Evolutionary conservation across 148 eudicot species (phyloP).

Genomic region (Cornus suecica): DNA sequence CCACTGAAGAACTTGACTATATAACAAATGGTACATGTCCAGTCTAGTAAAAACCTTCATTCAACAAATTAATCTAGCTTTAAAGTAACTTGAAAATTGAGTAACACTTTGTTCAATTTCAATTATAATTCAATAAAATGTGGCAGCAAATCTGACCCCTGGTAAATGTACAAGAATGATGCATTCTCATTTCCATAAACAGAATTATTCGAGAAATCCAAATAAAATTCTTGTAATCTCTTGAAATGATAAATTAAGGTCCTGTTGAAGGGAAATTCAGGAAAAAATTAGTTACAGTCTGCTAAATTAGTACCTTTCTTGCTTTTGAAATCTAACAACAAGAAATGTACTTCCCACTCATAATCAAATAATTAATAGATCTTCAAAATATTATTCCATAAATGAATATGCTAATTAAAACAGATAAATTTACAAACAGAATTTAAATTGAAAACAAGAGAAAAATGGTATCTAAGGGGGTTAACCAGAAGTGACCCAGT

Average conservation of each 20-base stretch:
- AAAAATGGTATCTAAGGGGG: background rate
- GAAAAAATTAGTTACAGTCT: background rate
- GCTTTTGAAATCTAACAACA: background rate
- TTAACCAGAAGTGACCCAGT: background rate
- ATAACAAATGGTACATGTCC: too few relatives aligned
- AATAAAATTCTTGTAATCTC: background rate
- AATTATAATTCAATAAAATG: background rate
- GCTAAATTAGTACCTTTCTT: background rate
- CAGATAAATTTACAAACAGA: background rate
- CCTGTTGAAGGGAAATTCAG: background rate
- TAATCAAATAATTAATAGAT: background rate
- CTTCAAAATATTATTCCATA: background rate
- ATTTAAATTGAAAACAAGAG: background rate
- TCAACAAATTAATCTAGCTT: background rate
- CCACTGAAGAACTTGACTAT: background rate
- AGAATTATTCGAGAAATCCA: too few relatives aligned
- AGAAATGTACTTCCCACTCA: background rate
- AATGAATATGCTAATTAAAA: background rate
- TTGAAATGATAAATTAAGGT: background rate
- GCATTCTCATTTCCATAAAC: background rate
- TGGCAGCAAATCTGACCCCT: background rate
- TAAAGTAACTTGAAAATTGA: background rate
- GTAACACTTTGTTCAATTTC: background rate
- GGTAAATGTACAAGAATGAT: background rate
- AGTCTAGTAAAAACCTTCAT: too few relatives aligned